Evolutionary conservation across 2,329 filamentous ascomycete species (phyloP), one percentile per base, ranked within the genome.

Genomic region (Capronia epimyces): DNA sequence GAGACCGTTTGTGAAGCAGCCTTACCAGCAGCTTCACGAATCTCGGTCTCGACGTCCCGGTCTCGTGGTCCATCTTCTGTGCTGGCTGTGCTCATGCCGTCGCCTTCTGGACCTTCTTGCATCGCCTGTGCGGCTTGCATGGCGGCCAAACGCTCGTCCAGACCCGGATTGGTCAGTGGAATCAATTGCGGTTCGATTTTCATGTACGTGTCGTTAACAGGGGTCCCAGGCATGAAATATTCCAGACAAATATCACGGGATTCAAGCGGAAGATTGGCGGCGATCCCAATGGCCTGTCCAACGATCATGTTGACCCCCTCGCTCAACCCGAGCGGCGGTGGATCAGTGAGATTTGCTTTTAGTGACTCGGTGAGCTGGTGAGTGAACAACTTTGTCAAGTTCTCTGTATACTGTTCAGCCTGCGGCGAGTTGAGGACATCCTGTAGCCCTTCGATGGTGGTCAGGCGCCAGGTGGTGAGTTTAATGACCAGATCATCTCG

Each of bases 231-330:
- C 50, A 84, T 72, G 46, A 90, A 89, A 65, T 95, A 96, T 56
- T 85, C 82, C 54, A 98, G 85, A 37, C 82, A 83, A 13, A 98
- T 87, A 64, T 97, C 93, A 57, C 93, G 82, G 60, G 88, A 93
- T 69, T 98, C 93, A 32, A 95, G 72, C 0, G 93, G 91, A 40
- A 97, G 72, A 66, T 96, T 94, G 52, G 84, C 80, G 0, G 87
- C 82, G 57, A 98, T 89, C 54, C 84, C 85, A 24, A 97, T 80
- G 0, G 90, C 89, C 44, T 97, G 78, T 69, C 96, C 90, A 48
- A 96, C 79, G 66, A 98, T 97, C 83, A 93, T 95, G 48, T 84
- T 83, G 1, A 90, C 86, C 56, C 88, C 89, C 45, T 88, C 89
- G 59, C 91, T 84, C n/a, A 97, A 78, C 7, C 89, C 90, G 1